Evolutionary conservation across 768 basidiomycete genomes (phyloP).

Genomic region (Hydnomerulius pinastri): DNA sequence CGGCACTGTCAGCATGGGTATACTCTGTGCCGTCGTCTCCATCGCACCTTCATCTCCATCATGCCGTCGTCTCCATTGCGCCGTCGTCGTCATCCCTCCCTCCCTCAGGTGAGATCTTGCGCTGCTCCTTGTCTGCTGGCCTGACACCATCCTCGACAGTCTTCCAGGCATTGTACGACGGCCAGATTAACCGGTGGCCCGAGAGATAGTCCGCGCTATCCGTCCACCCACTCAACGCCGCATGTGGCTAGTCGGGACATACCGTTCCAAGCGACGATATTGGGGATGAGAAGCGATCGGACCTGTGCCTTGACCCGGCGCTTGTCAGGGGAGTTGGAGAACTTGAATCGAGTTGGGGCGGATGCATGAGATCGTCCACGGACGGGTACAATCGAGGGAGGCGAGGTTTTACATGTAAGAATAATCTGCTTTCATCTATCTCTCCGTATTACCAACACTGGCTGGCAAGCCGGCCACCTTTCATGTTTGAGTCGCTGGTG

Average conservation of each 20-base stretch:
- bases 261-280: constrained; percentile 67
- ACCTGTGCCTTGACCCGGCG: constrained; percentile 79
- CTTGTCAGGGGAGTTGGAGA: constrained; percentile 87
- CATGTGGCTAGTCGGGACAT: constrained; percentile 74
- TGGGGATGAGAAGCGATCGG: constrained; percentile 67
- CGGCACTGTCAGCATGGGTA: constrained; percentile 48
- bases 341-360: constrained; percentile 84
- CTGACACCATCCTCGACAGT: constrained; percentile 72
- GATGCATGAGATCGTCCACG: constrained; percentile 77
- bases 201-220: constrained; percentile 69
- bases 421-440: constrained; percentile 9
- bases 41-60: too few species aligned
- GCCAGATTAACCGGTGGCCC: constrained; percentile 65
- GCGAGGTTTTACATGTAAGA: constrained; percentile 43
- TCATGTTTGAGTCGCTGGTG: constrained; percentile 60
- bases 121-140: constrained; percentile 57
- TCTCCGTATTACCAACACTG: constrained; percentile 60
- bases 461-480: constrained; percentile 70
- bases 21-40: constrained; percentile 64
- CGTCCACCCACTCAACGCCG: constrained; percentile 67
- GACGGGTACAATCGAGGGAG: constrained; percentile 54
- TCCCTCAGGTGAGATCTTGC: constrained; percentile 33
- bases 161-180: constrained; percentile 77
- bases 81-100: constrained; percentile 57
- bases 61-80: too few species aligned